A percentile compares a stretch with the other conserved stretches of the same genome.
Conservation (phyloP, 1,139 yeast genomes). For the Kluyveromyces sp. region DNA sequence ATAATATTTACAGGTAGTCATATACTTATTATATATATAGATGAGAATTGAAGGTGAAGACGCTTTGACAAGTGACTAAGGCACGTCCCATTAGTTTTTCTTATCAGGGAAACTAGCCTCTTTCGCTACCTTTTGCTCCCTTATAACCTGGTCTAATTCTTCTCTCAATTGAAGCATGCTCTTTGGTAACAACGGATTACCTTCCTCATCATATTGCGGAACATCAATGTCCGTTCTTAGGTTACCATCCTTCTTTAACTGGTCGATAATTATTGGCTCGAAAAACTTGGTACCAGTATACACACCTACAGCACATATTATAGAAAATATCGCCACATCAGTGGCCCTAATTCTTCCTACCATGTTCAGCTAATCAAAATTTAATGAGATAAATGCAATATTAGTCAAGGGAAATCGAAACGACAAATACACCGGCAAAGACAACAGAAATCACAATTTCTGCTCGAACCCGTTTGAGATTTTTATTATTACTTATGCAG, state of each 20-base stretch:
- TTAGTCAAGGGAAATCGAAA: too few relatives aligned
- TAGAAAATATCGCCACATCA: constrained; percentile 29
- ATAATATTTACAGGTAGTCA: too few relatives aligned
- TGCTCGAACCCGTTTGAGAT: too few relatives aligned
- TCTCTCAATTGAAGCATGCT: constrained; percentile 14
- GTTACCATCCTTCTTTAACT: constrained; percentile 58
- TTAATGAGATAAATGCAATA: too few relatives aligned
- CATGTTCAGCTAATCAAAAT: constrained; percentile 16
- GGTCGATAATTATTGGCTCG: constrained; percentile 66
- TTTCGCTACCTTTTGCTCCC: background rate
- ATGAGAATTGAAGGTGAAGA: background rate
- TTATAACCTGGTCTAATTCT: constrained; percentile 12
- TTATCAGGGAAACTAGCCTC: too few relatives aligned
- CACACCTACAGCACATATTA: constrained; percentile 36
- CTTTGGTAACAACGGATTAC: constrained; percentile 30
- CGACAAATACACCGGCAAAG: too few relatives aligned
- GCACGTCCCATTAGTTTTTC: too few relatives aligned
- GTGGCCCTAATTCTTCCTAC: constrained; percentile 30
- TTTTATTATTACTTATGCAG: too few relatives aligned
- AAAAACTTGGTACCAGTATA: constrained; percentile 58
- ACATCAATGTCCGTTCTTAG: constrained; percentile 51
- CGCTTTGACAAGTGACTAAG: too few relatives aligned
- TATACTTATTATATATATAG: background rate
- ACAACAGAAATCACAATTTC: too few relatives aligned
- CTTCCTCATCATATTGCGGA: constrained; percentile 40